These are phyloP conservation scores for Coemansia sp. DNA, from an alignment of 192 early-diverging fungal genomes.

Conservation along the genomic window DNA sequence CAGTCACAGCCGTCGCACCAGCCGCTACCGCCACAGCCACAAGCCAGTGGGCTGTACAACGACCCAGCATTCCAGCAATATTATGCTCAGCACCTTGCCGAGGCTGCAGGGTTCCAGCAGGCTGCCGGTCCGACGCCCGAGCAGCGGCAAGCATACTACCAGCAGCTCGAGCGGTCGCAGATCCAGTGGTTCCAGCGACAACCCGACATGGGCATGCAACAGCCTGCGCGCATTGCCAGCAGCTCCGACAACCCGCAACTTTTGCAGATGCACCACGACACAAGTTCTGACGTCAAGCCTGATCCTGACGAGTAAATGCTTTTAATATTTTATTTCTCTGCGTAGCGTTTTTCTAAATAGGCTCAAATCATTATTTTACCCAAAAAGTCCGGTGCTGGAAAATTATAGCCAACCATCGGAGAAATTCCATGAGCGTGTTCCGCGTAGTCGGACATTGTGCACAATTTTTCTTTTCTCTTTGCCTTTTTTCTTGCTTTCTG, in stretches of 20 bases:
- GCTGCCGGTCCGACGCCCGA: conserved; percentile 28
- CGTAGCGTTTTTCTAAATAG: not conserved
- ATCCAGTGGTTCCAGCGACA: conserved; percentile 53
- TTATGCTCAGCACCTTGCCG: conserved; percentile 49
- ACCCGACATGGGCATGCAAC: conserved; percentile 29
- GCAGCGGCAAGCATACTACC: conserved; percentile 50
- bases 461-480: not conserved
- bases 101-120: conserved; percentile 42
- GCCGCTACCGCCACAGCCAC: conserved; percentile 12
- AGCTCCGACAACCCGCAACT: conserved; percentile 14
- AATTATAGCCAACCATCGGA: not conserved
- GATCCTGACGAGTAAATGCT: conserved; percentile 12
- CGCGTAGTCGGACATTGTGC: too few species aligned
- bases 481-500: conserved; percentile 8
- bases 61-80: conserved; percentile 47
- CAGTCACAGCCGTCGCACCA: conserved; percentile 9
- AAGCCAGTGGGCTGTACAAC: conserved; percentile 20
- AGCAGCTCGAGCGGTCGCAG: conserved; percentile 53
- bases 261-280: conserved; percentile 24
- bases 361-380: too few species aligned
- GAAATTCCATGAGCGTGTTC: not conserved
- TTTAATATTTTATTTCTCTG: not conserved
- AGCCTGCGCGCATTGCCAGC: conserved; percentile 11
- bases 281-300: conserved; percentile 15
- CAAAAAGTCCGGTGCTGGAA: too few species aligned